Base-by-base conservation (phyloP, 768 basidiomycete species). In the Lactarius vividus region DNA sequence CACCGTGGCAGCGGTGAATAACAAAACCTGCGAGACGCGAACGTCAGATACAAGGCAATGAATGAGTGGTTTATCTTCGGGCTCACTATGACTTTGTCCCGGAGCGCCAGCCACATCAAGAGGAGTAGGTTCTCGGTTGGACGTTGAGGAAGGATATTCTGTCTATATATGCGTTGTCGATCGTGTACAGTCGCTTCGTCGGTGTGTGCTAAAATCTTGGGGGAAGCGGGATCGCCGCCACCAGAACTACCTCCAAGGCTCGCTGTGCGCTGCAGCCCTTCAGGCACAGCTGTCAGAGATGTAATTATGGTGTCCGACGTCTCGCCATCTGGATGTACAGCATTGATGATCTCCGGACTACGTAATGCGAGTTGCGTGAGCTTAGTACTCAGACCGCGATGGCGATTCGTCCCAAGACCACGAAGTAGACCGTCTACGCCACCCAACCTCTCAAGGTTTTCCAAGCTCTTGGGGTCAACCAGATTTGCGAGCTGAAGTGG, bases 1-100 rank as follows among this genome's bases (percentile, higher is more conserved):
- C 42, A 99, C 83, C 42, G 92, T 85, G 3, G 96, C 85, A 2
- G 96, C 94, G 72, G 98, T 85, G 18, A 91, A 93, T 44, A 98
- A 83, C 58, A 99, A 75, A 66, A 98, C 84, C 92, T 95, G 56
- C 80, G 78, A n/a, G 80, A 80, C 42, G 82, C 74, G 37, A 37
- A 26, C 37, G 53, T 80, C 76, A 59, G 79, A 55, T 33, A 26
- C 35, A 8, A 44, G 28, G n/a, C 44, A 62, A 70, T 60, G 10
- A 13, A 23, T 54, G 10, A 13, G 23, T 54, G 35, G 52, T 49
- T 42, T 26, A 28, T n/a, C 20, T 28, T 53, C 20, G 23, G 9
- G 82, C 82, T 71, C 70, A 85, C 84, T 74, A 87, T 73, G 68
- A 87, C 82, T 75, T 85, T 86, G 75, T 87, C 86, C 74, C 85